Percentiles rank a stretch among this genome's conserved stretches.
phyloP scores from a whole-genome alignment of 2,329 filamentous ascomycete species.

The Chrysosphaeria jannelii region DNA sequence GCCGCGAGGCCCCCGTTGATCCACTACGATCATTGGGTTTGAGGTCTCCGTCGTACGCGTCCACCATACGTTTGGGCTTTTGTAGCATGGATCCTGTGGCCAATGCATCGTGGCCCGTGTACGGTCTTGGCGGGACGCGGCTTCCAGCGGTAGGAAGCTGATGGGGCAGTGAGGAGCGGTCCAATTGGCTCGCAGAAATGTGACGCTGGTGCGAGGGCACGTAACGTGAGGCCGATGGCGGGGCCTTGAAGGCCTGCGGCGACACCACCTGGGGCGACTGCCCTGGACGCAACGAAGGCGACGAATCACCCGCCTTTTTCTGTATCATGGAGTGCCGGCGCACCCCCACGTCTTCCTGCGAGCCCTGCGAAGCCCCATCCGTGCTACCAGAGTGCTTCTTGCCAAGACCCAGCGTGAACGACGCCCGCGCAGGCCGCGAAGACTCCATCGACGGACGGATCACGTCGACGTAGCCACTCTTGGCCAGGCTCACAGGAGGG shows the following conservation, averaged over 20 bases:
- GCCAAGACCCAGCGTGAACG: constrained; percentile 35
- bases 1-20: constrained; percentile 60
- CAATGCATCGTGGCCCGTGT: constrained; percentile 12
- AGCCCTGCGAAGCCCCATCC: constrained; percentile 18
- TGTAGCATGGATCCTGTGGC: constrained; percentile 26
- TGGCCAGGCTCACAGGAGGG: constrained; percentile 66
- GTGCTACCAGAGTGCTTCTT: constrained; percentile 44
- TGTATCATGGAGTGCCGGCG: constrained; percentile 44
- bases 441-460: constrained; percentile 41
- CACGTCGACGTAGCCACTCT: constrained; percentile 11
- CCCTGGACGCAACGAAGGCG: background rate
- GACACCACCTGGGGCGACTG: constrained; percentile 2
- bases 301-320: constrained; percentile 23
- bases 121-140: constrained; percentile 14
- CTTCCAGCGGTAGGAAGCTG: too few species aligned
- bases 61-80: constrained; percentile 67
- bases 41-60: constrained; percentile 56
- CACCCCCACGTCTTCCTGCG: constrained; percentile 21
- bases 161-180: constrained; percentile 5
- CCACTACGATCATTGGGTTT: constrained; percentile 35
- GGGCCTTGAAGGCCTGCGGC: constrained; percentile 7
- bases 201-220: constrained; percentile 7
- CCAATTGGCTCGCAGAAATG: constrained; percentile 1
- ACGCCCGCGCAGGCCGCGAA: constrained; percentile 25
- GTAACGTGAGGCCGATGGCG: constrained; percentile 6